phyloP scores from a whole-genome alignment of 805 yeast genomes.

The Clavispora santaluciae region DNA sequence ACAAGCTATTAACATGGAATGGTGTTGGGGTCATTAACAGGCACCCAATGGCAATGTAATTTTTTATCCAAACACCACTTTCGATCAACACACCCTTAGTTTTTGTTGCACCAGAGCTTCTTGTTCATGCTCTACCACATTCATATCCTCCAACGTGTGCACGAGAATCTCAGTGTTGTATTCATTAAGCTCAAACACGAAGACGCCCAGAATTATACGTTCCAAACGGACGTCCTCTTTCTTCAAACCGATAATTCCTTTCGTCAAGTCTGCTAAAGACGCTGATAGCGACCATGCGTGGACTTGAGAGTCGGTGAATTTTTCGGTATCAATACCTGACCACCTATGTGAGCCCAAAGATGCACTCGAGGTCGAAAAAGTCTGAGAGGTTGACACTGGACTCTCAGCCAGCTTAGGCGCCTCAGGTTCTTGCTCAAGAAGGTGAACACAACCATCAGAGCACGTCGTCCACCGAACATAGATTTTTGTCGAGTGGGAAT shows the following conservation, averaged over 20 bases:
- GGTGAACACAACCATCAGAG: constrained; percentile 46
- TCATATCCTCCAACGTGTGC: constrained; percentile 65
- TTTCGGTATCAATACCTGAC: constrained; percentile 30
- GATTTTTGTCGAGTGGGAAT: constrained; percentile 44
- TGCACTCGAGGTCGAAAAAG: constrained; percentile 34
- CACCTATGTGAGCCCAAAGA: constrained; percentile 38
- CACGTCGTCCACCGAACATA: constrained; percentile 57
- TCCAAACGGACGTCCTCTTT: constrained; percentile 25
- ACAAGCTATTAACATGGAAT: background rate
- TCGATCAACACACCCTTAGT: constrained; percentile 14
- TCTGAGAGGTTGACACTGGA: constrained; percentile 1
- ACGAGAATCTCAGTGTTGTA: constrained; percentile 52
- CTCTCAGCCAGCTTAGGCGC: constrained; percentile 1
- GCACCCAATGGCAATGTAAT: too few species aligned
- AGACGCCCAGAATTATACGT: constrained; percentile 49
- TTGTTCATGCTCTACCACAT: constrained; percentile 44
- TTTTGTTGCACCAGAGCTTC: constrained; percentile 8
- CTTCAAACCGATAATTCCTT: constrained; percentile 31
- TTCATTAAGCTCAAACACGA: constrained; percentile 59
- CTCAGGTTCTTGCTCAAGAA: constrained; percentile 15
- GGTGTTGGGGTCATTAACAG: too few species aligned
- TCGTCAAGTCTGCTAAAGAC: constrained; percentile 25
- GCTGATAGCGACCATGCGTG: constrained; percentile 16
- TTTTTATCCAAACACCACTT: background rate
- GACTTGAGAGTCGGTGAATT: constrained; percentile 7